A percentile compares a stretch with the other conserved stretches of the same genome.
Evolutionary conservation across 768 basidiomycete species (phyloP).

Genomic region (Kwoniella botswanensis): DNA sequence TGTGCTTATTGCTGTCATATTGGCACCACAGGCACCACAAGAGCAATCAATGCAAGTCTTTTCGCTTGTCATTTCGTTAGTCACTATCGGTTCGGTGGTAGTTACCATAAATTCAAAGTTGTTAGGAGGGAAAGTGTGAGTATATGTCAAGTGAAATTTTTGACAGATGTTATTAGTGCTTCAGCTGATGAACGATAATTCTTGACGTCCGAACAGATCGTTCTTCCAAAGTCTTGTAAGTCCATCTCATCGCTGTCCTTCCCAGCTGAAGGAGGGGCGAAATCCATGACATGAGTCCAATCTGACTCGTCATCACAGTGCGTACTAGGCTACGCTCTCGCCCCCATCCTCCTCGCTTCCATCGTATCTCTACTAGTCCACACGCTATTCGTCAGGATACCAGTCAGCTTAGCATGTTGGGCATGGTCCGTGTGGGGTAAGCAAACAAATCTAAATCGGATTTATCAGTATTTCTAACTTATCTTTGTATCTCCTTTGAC

Average conservation of each 20-base stretch:
- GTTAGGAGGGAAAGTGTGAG: constrained; percentile 61
- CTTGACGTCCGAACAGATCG: constrained; percentile 63
- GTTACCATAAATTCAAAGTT: constrained; percentile 94
- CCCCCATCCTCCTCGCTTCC: constrained; percentile 88
- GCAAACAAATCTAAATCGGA: constrained; percentile 37
- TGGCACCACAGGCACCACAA: constrained; percentile 74
- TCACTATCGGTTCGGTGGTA: constrained; percentile 84
- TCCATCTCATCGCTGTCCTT: background rate
- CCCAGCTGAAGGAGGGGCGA: too few species aligned
- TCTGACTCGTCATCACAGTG: constrained; percentile 60
- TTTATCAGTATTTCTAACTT: background rate
- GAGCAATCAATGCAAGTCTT: constrained; percentile 86
- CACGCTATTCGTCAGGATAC: constrained; percentile 82
- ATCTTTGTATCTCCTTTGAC: constrained; percentile 1
- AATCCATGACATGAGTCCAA: background rate
- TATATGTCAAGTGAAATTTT: background rate
- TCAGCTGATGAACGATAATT: constrained; percentile 9
- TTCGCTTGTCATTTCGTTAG: constrained; percentile 90
- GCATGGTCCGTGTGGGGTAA: constrained; percentile 97
- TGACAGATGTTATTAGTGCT: background rate
- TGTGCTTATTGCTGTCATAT: constrained; percentile 60
- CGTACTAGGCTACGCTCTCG: constrained; percentile 92
- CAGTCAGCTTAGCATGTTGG: constrained; percentile 84
- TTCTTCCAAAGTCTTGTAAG: constrained; percentile 86
- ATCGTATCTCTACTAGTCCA: constrained; percentile 79